phyloP scores from a whole-genome alignment of 2,329 filamentous ascomycete species.

The Fusarium napiforme region DNA sequence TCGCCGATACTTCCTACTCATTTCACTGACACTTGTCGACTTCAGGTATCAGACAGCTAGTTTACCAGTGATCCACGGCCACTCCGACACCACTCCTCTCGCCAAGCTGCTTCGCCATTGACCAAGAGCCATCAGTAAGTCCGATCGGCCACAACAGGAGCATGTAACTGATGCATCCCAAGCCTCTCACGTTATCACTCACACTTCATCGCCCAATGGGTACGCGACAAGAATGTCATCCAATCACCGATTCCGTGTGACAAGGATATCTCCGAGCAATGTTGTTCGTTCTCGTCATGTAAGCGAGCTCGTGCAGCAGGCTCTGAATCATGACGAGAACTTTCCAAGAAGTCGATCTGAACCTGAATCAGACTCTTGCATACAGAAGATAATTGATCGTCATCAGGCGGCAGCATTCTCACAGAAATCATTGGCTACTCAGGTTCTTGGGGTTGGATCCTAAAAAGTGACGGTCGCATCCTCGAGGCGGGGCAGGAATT shows the following conservation, averaged over 20 bases:
- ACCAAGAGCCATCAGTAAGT: neutral
- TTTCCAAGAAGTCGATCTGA: neutral
- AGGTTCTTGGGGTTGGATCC: neutral
- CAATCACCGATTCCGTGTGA: neutral
- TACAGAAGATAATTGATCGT: neutral
- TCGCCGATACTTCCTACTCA: too few relatives aligned
- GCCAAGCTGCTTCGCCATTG: neutral
- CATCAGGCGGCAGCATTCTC: slow-evolving; percentile 15
- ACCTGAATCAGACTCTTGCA: neutral
- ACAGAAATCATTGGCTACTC: neutral
- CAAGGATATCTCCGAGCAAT: neutral
- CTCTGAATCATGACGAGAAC: neutral
- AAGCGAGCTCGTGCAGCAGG: too few relatives aligned
- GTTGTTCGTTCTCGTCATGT: neutral
- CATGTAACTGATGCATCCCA: neutral
- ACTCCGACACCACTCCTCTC: neutral
- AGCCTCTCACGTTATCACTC: neutral
- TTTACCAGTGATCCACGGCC: neutral
- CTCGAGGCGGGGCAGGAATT: neutral
- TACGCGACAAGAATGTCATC: neutral
- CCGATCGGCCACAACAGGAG: neutral
- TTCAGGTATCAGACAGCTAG: neutral
- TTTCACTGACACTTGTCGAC: neutral
- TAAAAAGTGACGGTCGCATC: neutral
- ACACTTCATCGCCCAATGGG: neutral